phyloP scores from a whole-genome alignment of 2,329 filamentous ascomycete species.

The Coniochaeta hoffmannii region DNA sequence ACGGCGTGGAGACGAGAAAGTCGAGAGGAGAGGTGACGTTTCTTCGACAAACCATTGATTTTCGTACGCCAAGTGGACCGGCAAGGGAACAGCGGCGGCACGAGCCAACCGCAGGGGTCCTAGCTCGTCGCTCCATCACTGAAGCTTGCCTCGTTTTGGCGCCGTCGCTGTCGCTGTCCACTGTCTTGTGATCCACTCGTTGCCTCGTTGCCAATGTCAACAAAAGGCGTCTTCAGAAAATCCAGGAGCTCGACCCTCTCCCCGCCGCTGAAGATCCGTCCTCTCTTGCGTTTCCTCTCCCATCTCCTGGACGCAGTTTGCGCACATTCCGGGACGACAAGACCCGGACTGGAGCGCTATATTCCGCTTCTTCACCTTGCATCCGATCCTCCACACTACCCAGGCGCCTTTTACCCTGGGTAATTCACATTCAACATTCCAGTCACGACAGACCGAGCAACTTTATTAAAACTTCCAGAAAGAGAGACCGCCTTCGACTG shows the following conservation, averaged over 20 bases:
- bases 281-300: neutral
- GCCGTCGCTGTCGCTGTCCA: neutral
- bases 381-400: neutral
- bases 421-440: neutral
- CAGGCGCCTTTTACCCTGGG: too few relatives aligned
- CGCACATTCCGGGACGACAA: neutral
- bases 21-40: neutral
- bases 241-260: neutral
- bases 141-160: neutral
- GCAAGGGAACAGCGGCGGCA: neutral
- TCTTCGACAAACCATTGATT: neutral
- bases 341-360: neutral
- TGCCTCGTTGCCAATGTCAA: conserved; percentile 1
- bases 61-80: neutral
- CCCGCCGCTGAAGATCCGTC: neutral
- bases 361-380: neutral
- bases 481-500: neutral
- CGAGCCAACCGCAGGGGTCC: neutral
- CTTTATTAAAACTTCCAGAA: neutral
- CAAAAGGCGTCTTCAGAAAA: neutral
- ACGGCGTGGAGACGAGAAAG: neutral
- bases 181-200: neutral
- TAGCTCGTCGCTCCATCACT: neutral
- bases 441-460: neutral
- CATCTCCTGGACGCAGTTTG: neutral